These are phyloP conservation scores for Colletotrichum lentis DNA, from an alignment of 2,329 filamentous ascomycete genomes.

Conservation along the genomic window DNA sequence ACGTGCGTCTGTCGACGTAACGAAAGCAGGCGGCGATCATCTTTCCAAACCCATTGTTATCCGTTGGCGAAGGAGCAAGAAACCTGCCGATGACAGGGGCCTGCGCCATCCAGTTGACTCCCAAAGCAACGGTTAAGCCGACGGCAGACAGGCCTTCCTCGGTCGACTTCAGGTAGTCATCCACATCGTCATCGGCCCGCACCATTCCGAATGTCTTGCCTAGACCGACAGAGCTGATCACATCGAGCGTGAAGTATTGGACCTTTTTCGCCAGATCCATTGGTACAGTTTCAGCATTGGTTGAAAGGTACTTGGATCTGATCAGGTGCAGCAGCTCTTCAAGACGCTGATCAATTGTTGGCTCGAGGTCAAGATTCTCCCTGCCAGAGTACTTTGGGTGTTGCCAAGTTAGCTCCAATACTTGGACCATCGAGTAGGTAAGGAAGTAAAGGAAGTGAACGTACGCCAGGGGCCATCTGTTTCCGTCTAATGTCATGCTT, in stretches of 20 bases:
- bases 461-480: slow-evolving; percentile 61
- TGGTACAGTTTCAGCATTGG: slow-evolving; percentile 40
- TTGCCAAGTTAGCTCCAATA: slow-evolving; percentile 3
- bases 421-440: too few species aligned
- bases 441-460: slow-evolving; percentile 24
- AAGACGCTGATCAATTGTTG: slow-evolving; percentile 58
- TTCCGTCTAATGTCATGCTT: slow-evolving; percentile 56
- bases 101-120: slow-evolving; percentile 46
- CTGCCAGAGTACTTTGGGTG: slow-evolving; percentile 60
- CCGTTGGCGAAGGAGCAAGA: slow-evolving; percentile 43
- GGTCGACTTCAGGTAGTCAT: slow-evolving; percentile 49
- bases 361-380: slow-evolving; percentile 61
- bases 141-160: slow-evolving; percentile 46
- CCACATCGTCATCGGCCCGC: slow-evolving; percentile 54
- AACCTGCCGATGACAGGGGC: slow-evolving; percentile 43
- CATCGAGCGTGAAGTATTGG: slow-evolving; percentile 62
- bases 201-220: slow-evolving; percentile 61
- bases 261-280: slow-evolving; percentile 59
- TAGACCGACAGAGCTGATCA: slow-evolving; percentile 60
- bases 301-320: slow-evolving; percentile 53
- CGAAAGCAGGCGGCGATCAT: slow-evolving; percentile 47
- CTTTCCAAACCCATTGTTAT: slow-evolving; percentile 47
- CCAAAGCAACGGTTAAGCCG: slow-evolving; percentile 43
- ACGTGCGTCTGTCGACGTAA: slow-evolving; percentile 42
- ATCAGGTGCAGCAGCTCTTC: slow-evolving; percentile 56